Evolutionary conservation across 2,329 filamentous ascomycete species (phyloP).

Genomic region (Diaporthe vaccinii): DNA sequence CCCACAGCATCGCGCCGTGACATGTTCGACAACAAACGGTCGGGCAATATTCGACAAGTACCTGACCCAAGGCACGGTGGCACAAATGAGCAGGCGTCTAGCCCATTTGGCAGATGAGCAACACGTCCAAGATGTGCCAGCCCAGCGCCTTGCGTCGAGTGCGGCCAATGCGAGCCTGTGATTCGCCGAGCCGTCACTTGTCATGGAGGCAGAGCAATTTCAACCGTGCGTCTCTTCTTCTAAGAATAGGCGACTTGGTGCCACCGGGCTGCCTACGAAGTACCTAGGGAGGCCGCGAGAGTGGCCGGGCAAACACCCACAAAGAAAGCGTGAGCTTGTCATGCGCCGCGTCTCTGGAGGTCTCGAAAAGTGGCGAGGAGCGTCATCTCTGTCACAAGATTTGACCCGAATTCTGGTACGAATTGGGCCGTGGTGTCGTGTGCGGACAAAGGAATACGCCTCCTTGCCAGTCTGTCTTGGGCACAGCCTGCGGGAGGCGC

Average conservation of each 20-base stretch:
- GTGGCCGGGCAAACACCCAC: conserved; percentile 31
- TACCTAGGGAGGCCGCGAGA: conserved; percentile 10
- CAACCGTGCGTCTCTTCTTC: conserved; percentile 22
- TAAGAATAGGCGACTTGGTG: conserved; percentile 37
- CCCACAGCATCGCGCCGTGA: conserved; percentile 39
- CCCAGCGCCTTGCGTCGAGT: conserved; percentile 27
- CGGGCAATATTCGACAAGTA: conserved; percentile 31
- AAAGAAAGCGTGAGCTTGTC: neutral
- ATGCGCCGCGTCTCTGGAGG: conserved; percentile 16
- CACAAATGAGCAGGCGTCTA: conserved; percentile 43
- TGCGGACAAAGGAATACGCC: neutral
- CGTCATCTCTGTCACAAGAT: conserved; percentile 24
- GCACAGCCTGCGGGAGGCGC: neutral
- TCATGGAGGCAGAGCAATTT: conserved; percentile 20
- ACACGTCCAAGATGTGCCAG: conserved; percentile 30
- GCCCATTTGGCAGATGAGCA: conserved; percentile 22
- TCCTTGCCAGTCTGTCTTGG: neutral
- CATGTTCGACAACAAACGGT: conserved; percentile 42
- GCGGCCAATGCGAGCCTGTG: conserved; percentile 12
- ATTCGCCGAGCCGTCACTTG: conserved; percentile 32
- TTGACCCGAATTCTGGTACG: neutral
- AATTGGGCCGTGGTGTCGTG: neutral
- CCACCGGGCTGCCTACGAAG: conserved; percentile 29
- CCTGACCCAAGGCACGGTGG: conserved; percentile 41
- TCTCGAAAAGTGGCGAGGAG: conserved; percentile 17